A percentile compares a stretch with the other conserved stretches of the same genome.
Conservation (phyloP, 2,329 filamentous ascomycete species). For the Exophiala calicioides region DNA sequence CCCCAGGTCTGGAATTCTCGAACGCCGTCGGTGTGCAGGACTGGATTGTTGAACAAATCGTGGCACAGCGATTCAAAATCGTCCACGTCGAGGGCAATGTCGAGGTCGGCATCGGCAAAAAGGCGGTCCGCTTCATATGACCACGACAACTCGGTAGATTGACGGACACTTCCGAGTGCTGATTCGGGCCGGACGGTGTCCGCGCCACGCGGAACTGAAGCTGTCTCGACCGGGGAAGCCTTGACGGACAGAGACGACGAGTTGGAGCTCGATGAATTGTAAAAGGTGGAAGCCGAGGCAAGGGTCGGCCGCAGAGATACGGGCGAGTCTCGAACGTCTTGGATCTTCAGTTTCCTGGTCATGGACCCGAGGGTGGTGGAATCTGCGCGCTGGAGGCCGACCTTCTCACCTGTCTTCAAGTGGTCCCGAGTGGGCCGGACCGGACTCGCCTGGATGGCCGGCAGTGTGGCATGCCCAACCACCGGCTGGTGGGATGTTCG, state of each 20-base stretch:
- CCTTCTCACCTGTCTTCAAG: slow-evolving; percentile 6
- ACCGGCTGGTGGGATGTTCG: slow-evolving; percentile 16
- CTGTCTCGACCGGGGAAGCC: slow-evolving; percentile 1
- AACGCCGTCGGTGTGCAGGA: background rate
- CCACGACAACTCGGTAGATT: slow-evolving; percentile 2
- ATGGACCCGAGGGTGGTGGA: slow-evolving; percentile 29
- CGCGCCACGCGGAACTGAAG: slow-evolving; percentile 10
- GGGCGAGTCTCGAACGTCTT: slow-evolving; percentile 12
- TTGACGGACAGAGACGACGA: background rate
- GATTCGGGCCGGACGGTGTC: background rate
- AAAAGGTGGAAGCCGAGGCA: slow-evolving; percentile 13
- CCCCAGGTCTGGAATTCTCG: slow-evolving; percentile 3
- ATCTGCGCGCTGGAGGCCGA: slow-evolving; percentile 30
- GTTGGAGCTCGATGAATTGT: slow-evolving; percentile 14
- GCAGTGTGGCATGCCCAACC: slow-evolving; percentile 17
- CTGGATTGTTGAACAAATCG: slow-evolving; percentile 19
- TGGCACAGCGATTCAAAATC: slow-evolving; percentile 25
- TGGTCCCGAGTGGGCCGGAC: background rate
- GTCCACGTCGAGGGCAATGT: slow-evolving; percentile 21
- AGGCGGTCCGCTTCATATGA: slow-evolving; percentile 16
- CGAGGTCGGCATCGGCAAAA: slow-evolving; percentile 19
- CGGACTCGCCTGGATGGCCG: slow-evolving; percentile 25
- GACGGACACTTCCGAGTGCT: slow-evolving; percentile 2
- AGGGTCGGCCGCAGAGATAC: slow-evolving; percentile 2
- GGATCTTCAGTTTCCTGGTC: slow-evolving; percentile 17